Percentiles rank a stretch among this genome's conserved stretches.
phyloP scores from a whole-genome alignment of 495 filamentous ascomycete genomes.

The Neurospora sp. region DNA sequence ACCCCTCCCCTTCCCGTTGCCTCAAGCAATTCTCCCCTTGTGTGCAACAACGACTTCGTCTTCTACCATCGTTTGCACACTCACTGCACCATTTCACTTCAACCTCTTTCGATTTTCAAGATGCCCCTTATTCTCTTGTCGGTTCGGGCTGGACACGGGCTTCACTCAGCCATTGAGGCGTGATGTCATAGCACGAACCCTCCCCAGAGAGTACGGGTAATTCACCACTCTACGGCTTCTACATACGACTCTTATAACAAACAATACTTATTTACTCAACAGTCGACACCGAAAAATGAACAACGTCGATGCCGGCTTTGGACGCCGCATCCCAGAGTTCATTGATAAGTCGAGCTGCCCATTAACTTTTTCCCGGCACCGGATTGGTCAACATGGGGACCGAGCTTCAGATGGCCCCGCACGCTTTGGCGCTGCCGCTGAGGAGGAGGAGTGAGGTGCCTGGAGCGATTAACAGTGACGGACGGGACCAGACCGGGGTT shows the following conservation, averaged over 20 bases:
- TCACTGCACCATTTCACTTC: background rate
- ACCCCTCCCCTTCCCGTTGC: background rate
- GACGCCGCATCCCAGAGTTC: background rate
- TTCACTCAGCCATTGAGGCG: background rate
- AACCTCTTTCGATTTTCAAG: background rate
- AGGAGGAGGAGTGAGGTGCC: background rate
- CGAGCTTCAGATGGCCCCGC: background rate
- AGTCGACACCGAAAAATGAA: background rate
- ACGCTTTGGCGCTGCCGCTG: background rate
- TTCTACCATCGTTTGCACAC: background rate
- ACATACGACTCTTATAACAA: background rate
- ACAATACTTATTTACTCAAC: background rate
- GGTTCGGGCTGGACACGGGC: background rate
- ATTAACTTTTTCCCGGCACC: background rate
- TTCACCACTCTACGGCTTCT: background rate
- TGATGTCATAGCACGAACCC: background rate
- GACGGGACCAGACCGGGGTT: background rate
- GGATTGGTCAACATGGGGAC: background rate
- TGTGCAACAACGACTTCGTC: background rate
- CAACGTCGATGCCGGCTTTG: background rate
- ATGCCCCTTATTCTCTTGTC: background rate
- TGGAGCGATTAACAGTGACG: background rate
- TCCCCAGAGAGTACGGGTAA: background rate
- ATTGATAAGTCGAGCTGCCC: background rate
- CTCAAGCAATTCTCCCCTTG: background rate